phyloP scores from a whole-genome alignment of 192 early-diverging fungal genomes.

The Entomortierella beljakovae region DNA sequence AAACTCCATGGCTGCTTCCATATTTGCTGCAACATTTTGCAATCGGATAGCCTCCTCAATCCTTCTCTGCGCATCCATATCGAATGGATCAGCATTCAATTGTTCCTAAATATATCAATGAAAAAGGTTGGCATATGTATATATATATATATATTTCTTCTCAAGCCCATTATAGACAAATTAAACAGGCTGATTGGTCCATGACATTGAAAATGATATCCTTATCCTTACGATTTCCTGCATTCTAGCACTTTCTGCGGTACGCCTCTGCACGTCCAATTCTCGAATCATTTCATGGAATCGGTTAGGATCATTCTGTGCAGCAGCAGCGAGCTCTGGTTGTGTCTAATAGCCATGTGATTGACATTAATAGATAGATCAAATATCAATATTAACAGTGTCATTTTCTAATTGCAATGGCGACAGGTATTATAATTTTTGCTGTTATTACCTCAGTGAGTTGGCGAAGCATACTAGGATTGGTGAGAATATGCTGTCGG shows the following conservation, averaged over 20 bases:
- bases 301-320: slow-evolving; percentile 71
- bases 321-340: slow-evolving; percentile 73
- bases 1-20: slow-evolving; percentile 90
- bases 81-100: slow-evolving; percentile 85
- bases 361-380: too few relatives aligned
- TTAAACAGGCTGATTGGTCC: too few relatives aligned
- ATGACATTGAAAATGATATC: background rate
- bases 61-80: slow-evolving; percentile 88
- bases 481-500: slow-evolving; percentile 71
- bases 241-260: slow-evolving; percentile 64
- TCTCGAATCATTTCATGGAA: slow-evolving; percentile 72
- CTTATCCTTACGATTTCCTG: slow-evolving; percentile 55
- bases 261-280: slow-evolving; percentile 66
- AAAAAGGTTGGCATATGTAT: background rate
- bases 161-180: too few relatives aligned
- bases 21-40: slow-evolving; percentile 85
- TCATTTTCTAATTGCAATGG: too few relatives aligned
- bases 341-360: slow-evolving; percentile 53
- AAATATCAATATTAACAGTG: too few relatives aligned
- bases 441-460: slow-evolving; percentile 62
- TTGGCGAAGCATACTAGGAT: slow-evolving; percentile 68
- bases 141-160: background rate
- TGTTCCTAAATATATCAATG: slow-evolving; percentile 45
- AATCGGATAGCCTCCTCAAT: slow-evolving; percentile 94
- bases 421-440: too few relatives aligned